Evolutionary conservation across 371 early-diverging fungal species (phyloP).

Genomic region (Fennellomyces sp.): DNA sequence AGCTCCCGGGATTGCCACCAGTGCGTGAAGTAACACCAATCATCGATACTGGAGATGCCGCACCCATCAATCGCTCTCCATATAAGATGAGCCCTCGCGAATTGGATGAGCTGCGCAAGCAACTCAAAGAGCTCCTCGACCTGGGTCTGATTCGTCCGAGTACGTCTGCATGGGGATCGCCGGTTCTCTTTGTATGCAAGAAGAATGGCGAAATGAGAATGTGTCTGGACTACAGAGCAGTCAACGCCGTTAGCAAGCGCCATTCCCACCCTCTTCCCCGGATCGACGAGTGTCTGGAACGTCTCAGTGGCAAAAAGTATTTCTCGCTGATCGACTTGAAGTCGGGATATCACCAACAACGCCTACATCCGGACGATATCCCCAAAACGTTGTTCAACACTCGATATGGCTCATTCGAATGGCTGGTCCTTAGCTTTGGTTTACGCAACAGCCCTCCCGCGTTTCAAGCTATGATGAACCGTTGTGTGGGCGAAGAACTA

Average conservation of each 20-base stretch:
- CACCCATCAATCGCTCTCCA: constrained; percentile 10
- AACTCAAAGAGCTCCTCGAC: constrained; percentile 27
- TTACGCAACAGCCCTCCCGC: neutral
- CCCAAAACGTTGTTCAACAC: constrained; percentile 25
- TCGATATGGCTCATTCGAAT: constrained; percentile 7
- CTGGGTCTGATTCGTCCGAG: constrained; percentile 7
- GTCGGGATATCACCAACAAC: neutral
- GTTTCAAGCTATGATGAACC: neutral
- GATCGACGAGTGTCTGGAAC: no score
- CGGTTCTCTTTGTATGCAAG: no score
- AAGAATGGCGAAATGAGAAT: constrained; percentile 50
- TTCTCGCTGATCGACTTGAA: neutral
- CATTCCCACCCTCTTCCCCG: no score
- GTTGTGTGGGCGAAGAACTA: constrained; percentile 24
- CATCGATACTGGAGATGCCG: constrained; percentile 6
- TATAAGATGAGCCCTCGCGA: constrained; percentile 33
- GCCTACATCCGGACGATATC: constrained; percentile 7
- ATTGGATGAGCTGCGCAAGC: constrained; percentile 31
- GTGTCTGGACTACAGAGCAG: constrained; percentile 30
- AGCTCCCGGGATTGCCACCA: neutral
- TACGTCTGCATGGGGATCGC: neutral
- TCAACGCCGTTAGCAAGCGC: constrained; percentile 48
- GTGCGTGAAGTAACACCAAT: neutral
- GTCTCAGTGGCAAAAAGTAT: neutral
- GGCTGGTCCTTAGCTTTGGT: no score